Percentiles rank a stretch among this genome's conserved stretches.
Conservation (phyloP, 805 yeast species). For the Candida germanica region DNA sequence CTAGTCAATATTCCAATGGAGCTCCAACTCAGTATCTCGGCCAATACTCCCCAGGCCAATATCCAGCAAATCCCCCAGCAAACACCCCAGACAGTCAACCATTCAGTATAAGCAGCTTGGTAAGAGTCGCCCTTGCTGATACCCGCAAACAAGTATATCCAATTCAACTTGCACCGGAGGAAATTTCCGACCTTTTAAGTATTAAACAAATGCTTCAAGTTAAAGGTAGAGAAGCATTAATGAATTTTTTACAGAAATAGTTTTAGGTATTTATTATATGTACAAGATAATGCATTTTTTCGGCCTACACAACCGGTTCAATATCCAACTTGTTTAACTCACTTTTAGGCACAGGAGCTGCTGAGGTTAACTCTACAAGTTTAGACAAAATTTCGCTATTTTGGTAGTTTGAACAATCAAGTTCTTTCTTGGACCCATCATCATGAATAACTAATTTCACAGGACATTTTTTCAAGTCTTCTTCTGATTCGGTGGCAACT, state of each 20-base stretch:
- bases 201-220: conserved; percentile 60
- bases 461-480: conserved; percentile 43
- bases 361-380: conserved; percentile 50
- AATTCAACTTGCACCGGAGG: conserved; percentile 21
- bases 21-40: too few species aligned
- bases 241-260: conserved; percentile 50
- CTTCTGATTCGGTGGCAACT: conserved; percentile 38
- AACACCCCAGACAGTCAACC: conserved; percentile 4
- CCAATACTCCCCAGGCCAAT: too few species aligned
- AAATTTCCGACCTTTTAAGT: conserved; percentile 48
- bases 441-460: conserved; percentile 42
- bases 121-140: conserved; percentile 35
- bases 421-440: conserved; percentile 21
- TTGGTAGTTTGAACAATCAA: conserved; percentile 54
- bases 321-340: conserved; percentile 35
- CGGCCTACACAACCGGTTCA: not conserved
- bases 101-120: conserved; percentile 47
- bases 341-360: conserved; percentile 45
- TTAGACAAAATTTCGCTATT: conserved; percentile 54
- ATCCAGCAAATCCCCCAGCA: too few species aligned
- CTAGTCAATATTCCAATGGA: too few species aligned
- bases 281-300: not conserved
- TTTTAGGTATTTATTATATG: not conserved
- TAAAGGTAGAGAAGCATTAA: conserved; percentile 66
- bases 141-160: not conserved